A percentile compares a stretch with the other conserved stretches of the same genome.
These are phyloP conservation scores for Fusarium sp. DNA, from an alignment of 2,329 filamentous ascomycete species.

Conservation along the genomic window DNA sequence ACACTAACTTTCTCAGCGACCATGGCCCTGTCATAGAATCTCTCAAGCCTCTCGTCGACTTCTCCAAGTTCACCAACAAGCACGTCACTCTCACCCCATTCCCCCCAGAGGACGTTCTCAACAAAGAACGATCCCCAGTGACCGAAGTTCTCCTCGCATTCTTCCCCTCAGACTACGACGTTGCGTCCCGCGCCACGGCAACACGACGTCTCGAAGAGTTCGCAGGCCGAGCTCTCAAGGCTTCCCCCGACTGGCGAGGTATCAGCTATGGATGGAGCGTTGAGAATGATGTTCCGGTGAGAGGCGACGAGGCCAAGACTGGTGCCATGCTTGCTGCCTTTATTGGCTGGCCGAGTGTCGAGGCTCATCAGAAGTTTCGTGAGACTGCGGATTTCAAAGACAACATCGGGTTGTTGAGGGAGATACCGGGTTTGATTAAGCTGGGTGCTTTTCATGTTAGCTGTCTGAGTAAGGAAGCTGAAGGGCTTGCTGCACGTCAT, in stretches of 20 bases:
- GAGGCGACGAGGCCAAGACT: conserved; percentile 43
- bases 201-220: conserved; percentile 35
- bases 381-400: conserved; percentile 52
- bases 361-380: conserved; percentile 52
- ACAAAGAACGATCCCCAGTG: conserved; percentile 33
- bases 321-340: conserved; percentile 44
- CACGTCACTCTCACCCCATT: conserved; percentile 39
- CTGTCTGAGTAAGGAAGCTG: conserved; percentile 30
- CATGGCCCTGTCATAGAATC: conserved; percentile 33
- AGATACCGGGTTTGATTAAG: conserved; percentile 39
- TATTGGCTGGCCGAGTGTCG: conserved; percentile 54
- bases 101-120: conserved; percentile 39
- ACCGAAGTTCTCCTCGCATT: conserved; percentile 40
- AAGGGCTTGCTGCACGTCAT: conserved; percentile 13
- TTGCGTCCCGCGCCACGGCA: conserved; percentile 31
- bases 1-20: conserved; percentile 5
- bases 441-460: conserved; percentile 40
- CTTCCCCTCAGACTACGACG: conserved; percentile 38
- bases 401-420: conserved; percentile 43
- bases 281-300: conserved; percentile 48
- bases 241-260: conserved; percentile 36
- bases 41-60: conserved; percentile 29
- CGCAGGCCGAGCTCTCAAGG: conserved; percentile 29
- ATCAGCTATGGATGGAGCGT: conserved; percentile 49
- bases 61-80: conserved; percentile 35